Base-by-base conservation (phyloP, 345 rosid species). In the Bruguiera gymnorhiza region DNA sequence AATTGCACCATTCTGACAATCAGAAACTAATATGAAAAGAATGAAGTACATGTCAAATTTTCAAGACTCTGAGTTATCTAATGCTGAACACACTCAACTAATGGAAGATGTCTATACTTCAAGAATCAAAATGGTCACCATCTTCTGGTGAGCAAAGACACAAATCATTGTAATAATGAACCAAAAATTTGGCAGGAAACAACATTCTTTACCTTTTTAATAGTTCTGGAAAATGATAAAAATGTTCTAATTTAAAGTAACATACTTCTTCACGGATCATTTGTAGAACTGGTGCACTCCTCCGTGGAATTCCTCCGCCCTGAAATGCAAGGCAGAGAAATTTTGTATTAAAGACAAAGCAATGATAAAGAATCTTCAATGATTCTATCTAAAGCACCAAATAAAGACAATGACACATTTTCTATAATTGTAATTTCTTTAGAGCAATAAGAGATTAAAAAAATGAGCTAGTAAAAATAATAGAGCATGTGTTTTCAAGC, bases 291-390 rank as follows among this genome's bases (percentile, higher is more conserved):
- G 97, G 98, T 59, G 96, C 97, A 76, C 79, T 94, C 72, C 96
- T 86, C 70, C 97, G 72, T n/a, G 96, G 87, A 80, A 94, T 87
- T 76, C 98, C 98, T 70, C 91, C 90, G 19, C 92, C 98, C 97
- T 94, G 77, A 62, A 67, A 68, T 54, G 62, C 69, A 59, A 69
- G 36, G 59, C 61, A 63, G 30, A 66, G 55, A 51, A 36, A 75
- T 29, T 34, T 27, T 7, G 65, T 15, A 27, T 58, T 43, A 70
- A 39, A 43, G 27, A 8, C 43, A 63, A 60, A 68, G 36, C 13
- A 30, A 15, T 24, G 11, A 30, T 15, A 52, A 60, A 52, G 21
- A 10, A 67, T 61, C 67, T 60, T 37, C 43, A 13, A 36, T 39
- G 43, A 37, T 37, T 37, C 43, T 37, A 9, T 37, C 43, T 37